A percentile compares a stretch with the other conserved stretches of the same genome.
Conservation (phyloP, 2,329 filamentous ascomycete species). For the Aureobasidium sp. region DNA sequence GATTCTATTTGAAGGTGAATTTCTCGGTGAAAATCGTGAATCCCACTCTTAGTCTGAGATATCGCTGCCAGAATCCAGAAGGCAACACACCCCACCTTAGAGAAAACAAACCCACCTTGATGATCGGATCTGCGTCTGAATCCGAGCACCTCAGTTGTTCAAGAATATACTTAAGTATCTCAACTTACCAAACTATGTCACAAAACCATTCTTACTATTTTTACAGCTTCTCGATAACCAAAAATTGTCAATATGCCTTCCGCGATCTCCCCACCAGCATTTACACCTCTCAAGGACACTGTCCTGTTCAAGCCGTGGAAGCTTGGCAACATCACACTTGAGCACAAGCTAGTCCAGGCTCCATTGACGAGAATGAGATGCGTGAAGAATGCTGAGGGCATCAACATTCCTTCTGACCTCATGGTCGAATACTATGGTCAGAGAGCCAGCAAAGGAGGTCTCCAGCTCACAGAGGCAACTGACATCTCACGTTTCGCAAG, state of each 20-base stretch:
- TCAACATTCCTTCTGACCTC: conserved; percentile 41
- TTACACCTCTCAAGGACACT: conserved; percentile 18
- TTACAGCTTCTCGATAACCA: neutral
- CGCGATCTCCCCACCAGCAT: conserved; percentile 16
- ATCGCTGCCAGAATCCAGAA: neutral
- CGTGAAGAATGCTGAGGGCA: conserved; percentile 28
- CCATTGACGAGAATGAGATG: conserved; percentile 46
- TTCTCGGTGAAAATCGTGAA: too few species aligned
- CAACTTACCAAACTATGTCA: neutral
- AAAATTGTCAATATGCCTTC: conserved; percentile 12
- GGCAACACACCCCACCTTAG: neutral
- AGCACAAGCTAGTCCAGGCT: conserved; percentile 46
- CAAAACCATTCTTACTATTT: neutral
- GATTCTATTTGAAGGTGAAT: too few species aligned
- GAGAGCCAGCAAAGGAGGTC: conserved; percentile 6
- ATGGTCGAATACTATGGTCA: conserved; percentile 33
- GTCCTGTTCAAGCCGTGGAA: conserved; percentile 29
- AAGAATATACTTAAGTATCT: neutral
- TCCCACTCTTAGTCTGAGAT: too few species aligned
- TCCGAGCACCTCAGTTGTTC: too few species aligned
- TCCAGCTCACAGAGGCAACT: neutral
- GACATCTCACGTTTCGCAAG: conserved; percentile 37
- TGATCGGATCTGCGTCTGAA: neutral
- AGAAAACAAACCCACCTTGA: neutral
- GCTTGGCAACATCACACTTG: conserved; percentile 39